Base-by-base conservation (phyloP, 2,329 filamentous ascomycete genomes). In the Colletotrichum magnum region DNA sequence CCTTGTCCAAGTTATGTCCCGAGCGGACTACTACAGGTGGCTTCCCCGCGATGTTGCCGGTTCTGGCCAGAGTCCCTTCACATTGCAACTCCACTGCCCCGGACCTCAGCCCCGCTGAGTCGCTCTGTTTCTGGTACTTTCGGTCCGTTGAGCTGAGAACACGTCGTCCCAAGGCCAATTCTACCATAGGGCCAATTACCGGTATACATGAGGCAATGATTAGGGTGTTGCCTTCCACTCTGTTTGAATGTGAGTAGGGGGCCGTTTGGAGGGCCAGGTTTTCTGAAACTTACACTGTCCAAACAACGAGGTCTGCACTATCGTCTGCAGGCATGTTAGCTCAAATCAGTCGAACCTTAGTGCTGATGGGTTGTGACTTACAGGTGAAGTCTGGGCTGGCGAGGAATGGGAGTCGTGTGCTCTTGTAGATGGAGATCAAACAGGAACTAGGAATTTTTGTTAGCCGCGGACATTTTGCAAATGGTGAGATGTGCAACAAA, bases 121-220 rank as follows among this genome's bases (percentile, higher is more conserved):
- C 43, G 16, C 57, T 56, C 10, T 62, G 64, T 16, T 61, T 56
- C 21, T 56, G 50, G 24, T 66, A 62, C 5, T 45, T 62, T 2
- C 64, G 36, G 12, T 62, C 58, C 1, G 51, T 66, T 4, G 57
- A 48, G 18, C 64, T 56, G 1, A 66, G 50, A 6, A 62, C 50
- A 7, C 57, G 50, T 2, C 43, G 50, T 5, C 43, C 64, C 6
- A 62, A 28, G 10, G 58, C 57, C 2, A 66, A 28, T 9, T 61
- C 64, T 1, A 66, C 26, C 4, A 56, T 41, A 2, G 64, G 50
- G 3, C 57, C 64, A 0, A 62, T 57, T 1, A 54, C 51, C 0
- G 50, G 64, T 10, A 66, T 62, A 2, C 57, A 66, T 5, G 56
- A 45, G 21, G 63, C 57, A 10, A 66, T 60, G 1, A 66, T 66